These are phyloP conservation scores for Pisolithus thermaeus DNA, from an alignment of 1,284 basidiomycete genomes.

Conservation along the genomic window DNA sequence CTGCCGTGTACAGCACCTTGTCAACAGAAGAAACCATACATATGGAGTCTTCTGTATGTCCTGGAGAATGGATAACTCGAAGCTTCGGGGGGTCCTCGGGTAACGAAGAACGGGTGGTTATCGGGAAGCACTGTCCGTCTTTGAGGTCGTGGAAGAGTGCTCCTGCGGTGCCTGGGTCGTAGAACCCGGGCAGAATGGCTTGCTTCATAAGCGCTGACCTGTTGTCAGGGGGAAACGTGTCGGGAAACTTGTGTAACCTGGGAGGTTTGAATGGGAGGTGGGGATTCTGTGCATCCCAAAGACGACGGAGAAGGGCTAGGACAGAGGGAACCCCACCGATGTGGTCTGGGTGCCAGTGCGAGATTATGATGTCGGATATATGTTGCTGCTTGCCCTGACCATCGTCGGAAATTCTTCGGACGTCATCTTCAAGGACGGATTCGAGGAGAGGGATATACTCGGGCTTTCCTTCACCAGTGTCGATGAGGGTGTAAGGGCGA, in stretches of 20 bases:
- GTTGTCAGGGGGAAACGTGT: conserved; percentile 24
- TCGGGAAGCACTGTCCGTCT: conserved; percentile 46
- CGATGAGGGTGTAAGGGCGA: conserved; percentile 76
- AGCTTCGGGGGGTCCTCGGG: conserved; percentile 29
- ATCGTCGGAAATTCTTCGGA: conserved; percentile 20
- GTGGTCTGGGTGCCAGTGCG: conserved; percentile 91
- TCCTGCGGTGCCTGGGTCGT: conserved; percentile 37
- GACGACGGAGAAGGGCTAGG: conserved; percentile 55
- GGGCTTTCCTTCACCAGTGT: conserved; percentile 80
- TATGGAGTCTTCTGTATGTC: conserved; percentile 88
- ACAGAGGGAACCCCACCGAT: conserved; percentile 72
- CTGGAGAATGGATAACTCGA: conserved; percentile 79
- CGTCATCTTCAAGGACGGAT: conserved; percentile 33
- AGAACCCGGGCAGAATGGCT: conserved; percentile 40
- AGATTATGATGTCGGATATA: conserved; percentile 83
- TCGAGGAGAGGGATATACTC: conserved; percentile 67
- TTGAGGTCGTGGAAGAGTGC: conserved; percentile 49
- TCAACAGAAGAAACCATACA: conserved; percentile 62
- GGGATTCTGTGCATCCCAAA: conserved; percentile 48
- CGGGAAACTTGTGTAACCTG: conserved; percentile 65
- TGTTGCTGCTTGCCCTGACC: conserved; percentile 34
- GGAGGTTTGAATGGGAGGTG: conserved; percentile 51
- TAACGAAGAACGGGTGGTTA: conserved; percentile 14
- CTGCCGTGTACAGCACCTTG: conserved; percentile 78
- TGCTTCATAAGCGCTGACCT: conserved; percentile 37